phyloP scores from a whole-genome alignment of 176 grass and related monocot genomes.

The Cocos nucifera region DNA sequence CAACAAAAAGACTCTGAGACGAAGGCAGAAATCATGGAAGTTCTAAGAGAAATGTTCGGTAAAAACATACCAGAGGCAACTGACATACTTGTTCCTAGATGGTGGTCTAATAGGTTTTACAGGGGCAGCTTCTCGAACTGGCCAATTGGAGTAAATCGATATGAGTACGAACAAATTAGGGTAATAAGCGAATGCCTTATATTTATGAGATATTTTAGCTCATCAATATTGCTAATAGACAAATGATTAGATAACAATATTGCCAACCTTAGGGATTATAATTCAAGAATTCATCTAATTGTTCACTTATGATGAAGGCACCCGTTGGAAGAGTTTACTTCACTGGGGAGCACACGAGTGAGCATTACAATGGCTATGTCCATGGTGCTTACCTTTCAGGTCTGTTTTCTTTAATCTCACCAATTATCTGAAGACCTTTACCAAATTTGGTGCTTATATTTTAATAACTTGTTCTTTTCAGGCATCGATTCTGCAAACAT shows the following conservation, averaged over 20 bases:
- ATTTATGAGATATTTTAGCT: no score
- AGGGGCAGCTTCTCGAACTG: conserved; percentile 58
- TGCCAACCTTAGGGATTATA: no score
- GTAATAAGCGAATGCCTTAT: conserved; percentile 11
- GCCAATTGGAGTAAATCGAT: conserved; percentile 54
- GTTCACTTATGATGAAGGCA: conserved; percentile 6
- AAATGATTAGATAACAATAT: no score
- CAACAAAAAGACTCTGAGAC: conserved; percentile 47
- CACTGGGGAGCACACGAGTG: conserved; percentile 53
- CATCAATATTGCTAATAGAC: no score
- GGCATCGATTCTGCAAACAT: conserved; percentile 14
- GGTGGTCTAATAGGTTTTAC: conserved; percentile 64
- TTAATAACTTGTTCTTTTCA: not conserved
- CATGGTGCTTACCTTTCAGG: conserved; percentile 52
- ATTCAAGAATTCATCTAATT: no score
- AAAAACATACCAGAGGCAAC: conserved; percentile 42
- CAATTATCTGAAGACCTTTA: not conserved
- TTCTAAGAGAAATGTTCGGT: conserved; percentile 44
- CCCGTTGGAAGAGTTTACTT: conserved; percentile 54
- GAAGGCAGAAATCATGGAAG: conserved; percentile 43
- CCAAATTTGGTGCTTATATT: not conserved
- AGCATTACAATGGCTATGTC: conserved; percentile 52
- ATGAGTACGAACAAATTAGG: conserved; percentile 60
- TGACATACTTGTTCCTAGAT: conserved; percentile 37
- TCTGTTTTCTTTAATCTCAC: not conserved